Base-by-base conservation (phyloP, 2,329 filamentous ascomycete genomes). In the Thielaviopsis populi region DNA sequence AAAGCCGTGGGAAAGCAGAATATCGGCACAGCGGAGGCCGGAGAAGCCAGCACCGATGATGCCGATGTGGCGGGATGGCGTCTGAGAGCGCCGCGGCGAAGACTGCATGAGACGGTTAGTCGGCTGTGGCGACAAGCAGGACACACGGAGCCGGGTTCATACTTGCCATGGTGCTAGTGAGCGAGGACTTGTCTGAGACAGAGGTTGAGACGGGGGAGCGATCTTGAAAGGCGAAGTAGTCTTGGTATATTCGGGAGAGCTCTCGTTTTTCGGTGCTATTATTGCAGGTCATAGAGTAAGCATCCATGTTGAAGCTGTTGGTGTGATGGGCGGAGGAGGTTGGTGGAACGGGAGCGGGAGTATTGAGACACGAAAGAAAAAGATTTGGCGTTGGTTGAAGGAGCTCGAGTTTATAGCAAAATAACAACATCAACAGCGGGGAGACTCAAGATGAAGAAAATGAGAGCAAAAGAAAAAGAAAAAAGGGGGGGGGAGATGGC, bases 11-110 rank as follows among this genome's bases (percentile, higher is more conserved):
- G 81, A 78, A 1, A 88, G 73, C 0, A 91, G 74, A 1, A 89
- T 72, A 68, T 88, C 84, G 62, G 86, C 85, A 70, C 85, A 87
- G 67, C 86, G 79, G n/a, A 91, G 75, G 0, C 87, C 87, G 5
- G 86, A 79, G 30, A 89, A 76, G 4, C 87, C 87, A 46, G 85
- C 86, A 19, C 87, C 87, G 46, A 91, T 74, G n/a, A 91, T 75
- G 40, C 81, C 83, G 11, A 66, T 61, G 27, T 66, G 65, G 11
- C 59, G 53, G 13, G 53, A 11, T 22, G 61, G 11, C 15, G 33
- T 22, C 1, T 59, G 33, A 15, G 64, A 59, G 24, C 62, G 54
- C 40, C 24, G 58, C 27, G 50, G 50, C 24, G 50, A 56, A 33
- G 50, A 56, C 50, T 50, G 42, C 43, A 24, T 33, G 42, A 8